Percentiles rank a stretch among this genome's conserved stretches.
Conservation (phyloP, 228 moss, liverwort and hornwort species). For the Sphagnum magellanicum region DNA sequence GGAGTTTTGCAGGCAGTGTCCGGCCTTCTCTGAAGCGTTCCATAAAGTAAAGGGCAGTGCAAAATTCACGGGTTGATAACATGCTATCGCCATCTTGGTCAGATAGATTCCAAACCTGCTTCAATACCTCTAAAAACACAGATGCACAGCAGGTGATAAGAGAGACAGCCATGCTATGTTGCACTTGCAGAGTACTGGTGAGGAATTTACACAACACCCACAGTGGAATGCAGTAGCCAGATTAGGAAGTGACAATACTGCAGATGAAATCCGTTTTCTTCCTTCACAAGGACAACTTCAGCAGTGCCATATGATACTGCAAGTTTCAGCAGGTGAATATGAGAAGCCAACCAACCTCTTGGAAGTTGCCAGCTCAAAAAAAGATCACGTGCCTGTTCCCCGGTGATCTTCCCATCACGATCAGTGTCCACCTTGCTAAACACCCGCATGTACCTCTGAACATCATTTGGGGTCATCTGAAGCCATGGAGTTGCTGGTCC, state of each 20-base stretch:
- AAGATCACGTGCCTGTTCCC: slow-evolving; percentile 84
- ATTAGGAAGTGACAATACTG: too few relatives aligned
- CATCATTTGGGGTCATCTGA: slow-evolving; percentile 76
- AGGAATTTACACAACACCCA: too few relatives aligned
- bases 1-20: slow-evolving; percentile 67
- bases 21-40: slow-evolving; percentile 93
- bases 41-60: slow-evolving; percentile 95
- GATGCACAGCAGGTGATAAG: too few relatives aligned
- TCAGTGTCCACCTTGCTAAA: slow-evolving; percentile 92
- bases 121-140: slow-evolving; percentile 76
- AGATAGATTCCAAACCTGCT: slow-evolving; percentile 98
- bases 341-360: slow-evolving; percentile 39
- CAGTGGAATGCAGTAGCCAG: too few relatives aligned
- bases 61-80: slow-evolving; percentile 91
- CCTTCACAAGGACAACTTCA: too few relatives aligned
- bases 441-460: slow-evolving; percentile 77
- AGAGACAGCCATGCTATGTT: too few relatives aligned
- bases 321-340: not conserved
- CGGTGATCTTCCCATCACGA: slow-evolving; percentile 91
- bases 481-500: slow-evolving; percentile 61
- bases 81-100: slow-evolving; percentile 98
- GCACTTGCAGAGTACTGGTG: too few relatives aligned
- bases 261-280: too few relatives aligned
- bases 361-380: slow-evolving; percentile 95
- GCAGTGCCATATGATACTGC: too few relatives aligned